These are phyloP conservation scores for Blastobotrys parvus DNA, from an alignment of 805 yeast species.

Conservation along the genomic window DNA sequence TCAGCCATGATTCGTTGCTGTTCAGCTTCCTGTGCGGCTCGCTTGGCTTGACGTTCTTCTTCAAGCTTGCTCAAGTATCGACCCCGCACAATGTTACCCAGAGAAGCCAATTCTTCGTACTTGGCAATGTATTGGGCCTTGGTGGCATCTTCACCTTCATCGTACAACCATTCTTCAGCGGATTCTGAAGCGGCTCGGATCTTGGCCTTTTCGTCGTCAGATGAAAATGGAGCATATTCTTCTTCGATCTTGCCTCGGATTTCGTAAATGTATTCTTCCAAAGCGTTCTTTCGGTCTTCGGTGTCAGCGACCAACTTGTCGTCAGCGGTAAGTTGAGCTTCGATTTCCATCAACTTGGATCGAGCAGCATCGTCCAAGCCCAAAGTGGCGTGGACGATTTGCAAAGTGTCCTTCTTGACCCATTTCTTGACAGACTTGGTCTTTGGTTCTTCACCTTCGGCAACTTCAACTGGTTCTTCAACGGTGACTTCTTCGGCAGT, in stretches of 20 bases:
- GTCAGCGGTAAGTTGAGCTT: slow-evolving; percentile 72
- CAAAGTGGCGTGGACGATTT: slow-evolving; percentile 46
- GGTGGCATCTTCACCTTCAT: slow-evolving; percentile 91
- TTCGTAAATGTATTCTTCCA: slow-evolving; percentile 97
- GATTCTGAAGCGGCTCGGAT: slow-evolving; percentile 63
- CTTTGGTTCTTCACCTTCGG: slow-evolving; percentile 57
- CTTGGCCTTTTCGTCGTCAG: slow-evolving; percentile 80
- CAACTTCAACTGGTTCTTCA: slow-evolving; percentile 75
- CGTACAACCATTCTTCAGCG: slow-evolving; percentile 98
- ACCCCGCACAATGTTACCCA: slow-evolving; percentile 92
- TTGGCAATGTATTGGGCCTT: slow-evolving; percentile 97
- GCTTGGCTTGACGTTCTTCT: slow-evolving; percentile 84
- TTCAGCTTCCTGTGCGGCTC: slow-evolving; percentile 80
- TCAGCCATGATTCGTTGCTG: slow-evolving; percentile 78
- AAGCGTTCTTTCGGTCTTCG: slow-evolving; percentile 95
- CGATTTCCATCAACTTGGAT: slow-evolving; percentile 66
- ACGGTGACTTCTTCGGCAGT: slow-evolving; percentile 86
- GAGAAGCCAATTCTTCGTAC: slow-evolving; percentile 91
- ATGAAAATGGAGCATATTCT: slow-evolving; percentile 77
- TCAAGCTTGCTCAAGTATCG: slow-evolving; percentile 91
- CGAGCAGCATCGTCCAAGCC: slow-evolving; percentile 55
- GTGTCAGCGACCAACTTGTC: slow-evolving; percentile 98
- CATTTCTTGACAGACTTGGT: slow-evolving; percentile 85
- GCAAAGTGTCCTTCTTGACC: slow-evolving; percentile 80
- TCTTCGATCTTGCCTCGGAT: slow-evolving; percentile 96